phyloP scores from a whole-genome alignment of 2,329 filamentous ascomycete genomes.

The Magnaporthiopsis rhizophila region DNA sequence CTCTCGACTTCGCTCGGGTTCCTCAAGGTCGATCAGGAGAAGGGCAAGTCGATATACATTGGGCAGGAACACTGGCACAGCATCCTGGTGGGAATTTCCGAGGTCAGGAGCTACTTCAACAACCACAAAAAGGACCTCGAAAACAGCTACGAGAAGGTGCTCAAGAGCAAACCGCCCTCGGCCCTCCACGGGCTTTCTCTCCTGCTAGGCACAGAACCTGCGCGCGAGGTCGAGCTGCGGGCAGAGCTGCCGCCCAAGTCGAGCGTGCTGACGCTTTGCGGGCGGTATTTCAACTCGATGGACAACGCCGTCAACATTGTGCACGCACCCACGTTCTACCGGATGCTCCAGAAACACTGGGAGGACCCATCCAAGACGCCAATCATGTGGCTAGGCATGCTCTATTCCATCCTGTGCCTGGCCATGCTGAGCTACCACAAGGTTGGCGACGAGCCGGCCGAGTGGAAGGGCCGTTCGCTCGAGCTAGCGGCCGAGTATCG shows the following conservation, averaged over 20 bases:
- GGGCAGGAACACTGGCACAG: slow-evolving; percentile 80
- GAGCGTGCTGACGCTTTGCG: slow-evolving; percentile 75
- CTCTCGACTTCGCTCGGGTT: slow-evolving; percentile 69
- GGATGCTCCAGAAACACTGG: slow-evolving; percentile 60
- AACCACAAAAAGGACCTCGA: slow-evolving; percentile 85
- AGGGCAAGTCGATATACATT: slow-evolving; percentile 71
- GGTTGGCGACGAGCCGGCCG: slow-evolving; percentile 70
- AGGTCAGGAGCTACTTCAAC: slow-evolving; percentile 86
- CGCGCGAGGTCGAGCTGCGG: slow-evolving; percentile 69
- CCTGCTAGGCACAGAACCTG: slow-evolving; percentile 65
- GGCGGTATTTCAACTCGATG: slow-evolving; percentile 82
- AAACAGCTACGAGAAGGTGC: slow-evolving; percentile 68
- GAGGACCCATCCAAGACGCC: slow-evolving; percentile 63
- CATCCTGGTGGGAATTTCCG: slow-evolving; percentile 72
- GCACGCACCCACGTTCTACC: slow-evolving; percentile 78
- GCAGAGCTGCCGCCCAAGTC: slow-evolving; percentile 72
- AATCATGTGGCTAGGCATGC: slow-evolving; percentile 69
- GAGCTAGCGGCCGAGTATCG: slow-evolving; percentile 59
- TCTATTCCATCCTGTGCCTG: slow-evolving; percentile 69
- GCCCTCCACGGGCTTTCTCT: slow-evolving; percentile 64
- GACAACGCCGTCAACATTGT: slow-evolving; percentile 65
- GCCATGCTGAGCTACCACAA: slow-evolving; percentile 74
- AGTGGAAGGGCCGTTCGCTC: slow-evolving; percentile 61
- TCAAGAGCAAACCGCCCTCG: slow-evolving; percentile 54
- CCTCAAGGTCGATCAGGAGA: slow-evolving; percentile 70